Evolutionary conservation across 345 rosid genomes (phyloP), one percentile per base, ranked within the genome.

Genomic region (Linum usitatissimum): DNA sequence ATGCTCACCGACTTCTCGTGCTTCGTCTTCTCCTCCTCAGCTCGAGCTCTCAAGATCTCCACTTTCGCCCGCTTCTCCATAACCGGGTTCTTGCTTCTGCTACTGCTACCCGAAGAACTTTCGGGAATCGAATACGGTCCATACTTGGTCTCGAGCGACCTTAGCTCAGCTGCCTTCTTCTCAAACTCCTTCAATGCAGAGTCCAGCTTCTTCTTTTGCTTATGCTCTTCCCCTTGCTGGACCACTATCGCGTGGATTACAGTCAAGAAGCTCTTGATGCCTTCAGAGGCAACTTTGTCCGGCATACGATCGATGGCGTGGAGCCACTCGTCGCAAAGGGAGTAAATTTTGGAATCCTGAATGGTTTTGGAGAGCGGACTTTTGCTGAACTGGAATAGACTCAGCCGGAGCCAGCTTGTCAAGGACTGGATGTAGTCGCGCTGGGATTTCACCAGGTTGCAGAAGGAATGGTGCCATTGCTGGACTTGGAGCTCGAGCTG

Each of bases 211-310:
- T 86, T 89, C 85, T 84, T 84, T 72, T 89, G 97, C 76, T 87
- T 87, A 38, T 84, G 82, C 71, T 93, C 97, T 14, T 82, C 96
- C 2, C 75, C 81, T 58, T 93, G 99, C 66, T 93, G 99, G 45
- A 74, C 83, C 45, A 93, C 97, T 5, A 93, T 84, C 10, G 86
- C 89, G n/a, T 87, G 91, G 65, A 93, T 81, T 17, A 86, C 96
- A 0, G 84, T 75, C 51, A 93, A 61, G 73, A 93, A 85, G 76
- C 97, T 87, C 66, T 86, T 89, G 76, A 93, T 89, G 63, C 94
- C 99, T 80, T 93, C 97, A 0, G 99, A 85, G 73, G 97, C 99
- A 63, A 90, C 99, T 69, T 87, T 93, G 78, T 89, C 99, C 2
- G 97, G 99, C 69, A 87, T 81, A 64, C 96, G 65, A 70, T 90